Conservation (phyloP, 2,329 filamentous ascomycete genomes). For the Cryphonectria carpinicola region DNA sequence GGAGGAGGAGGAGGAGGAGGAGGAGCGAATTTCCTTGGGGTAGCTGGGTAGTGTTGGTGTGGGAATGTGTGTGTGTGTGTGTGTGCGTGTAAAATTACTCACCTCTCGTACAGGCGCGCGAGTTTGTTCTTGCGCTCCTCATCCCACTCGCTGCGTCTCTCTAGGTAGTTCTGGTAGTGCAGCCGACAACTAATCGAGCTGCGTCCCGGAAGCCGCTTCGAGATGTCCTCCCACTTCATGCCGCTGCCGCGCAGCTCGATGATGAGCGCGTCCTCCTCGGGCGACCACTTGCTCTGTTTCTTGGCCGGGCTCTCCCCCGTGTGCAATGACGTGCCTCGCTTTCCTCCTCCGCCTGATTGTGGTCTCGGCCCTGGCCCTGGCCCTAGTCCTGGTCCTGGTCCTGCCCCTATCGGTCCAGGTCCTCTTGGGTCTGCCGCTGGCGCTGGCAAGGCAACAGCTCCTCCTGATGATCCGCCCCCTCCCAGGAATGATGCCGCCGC, state of each 20-base stretch:
- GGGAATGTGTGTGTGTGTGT: neutral
- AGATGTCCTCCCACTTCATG: constrained; percentile 99
- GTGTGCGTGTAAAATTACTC: constrained; percentile 39
- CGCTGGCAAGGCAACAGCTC: constrained; percentile 15
- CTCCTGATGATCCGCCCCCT: constrained; percentile 32
- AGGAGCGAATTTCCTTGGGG: too few species aligned
- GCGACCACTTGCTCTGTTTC: constrained; percentile 96
- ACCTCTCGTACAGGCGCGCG: constrained; percentile 93
- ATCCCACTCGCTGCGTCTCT: constrained; percentile 91
- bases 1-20: too few species aligned
- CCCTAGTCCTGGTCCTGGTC: constrained; percentile 24
- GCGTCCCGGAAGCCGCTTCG: constrained; percentile 83
- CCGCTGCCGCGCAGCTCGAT: constrained; percentile 87
- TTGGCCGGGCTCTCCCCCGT: constrained; percentile 74
- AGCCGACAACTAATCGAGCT: constrained; percentile 93
- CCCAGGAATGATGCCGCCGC: constrained; percentile 11
- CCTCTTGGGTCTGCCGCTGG: constrained; percentile 32
- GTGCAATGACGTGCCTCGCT: constrained; percentile 59
- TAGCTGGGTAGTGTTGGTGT: neutral
- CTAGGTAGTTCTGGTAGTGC: constrained; percentile 96
- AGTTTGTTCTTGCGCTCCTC: constrained; percentile 98
- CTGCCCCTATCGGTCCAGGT: constrained; percentile 13
- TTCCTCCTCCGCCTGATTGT: constrained; percentile 38
- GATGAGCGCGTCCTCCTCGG: constrained; percentile 90
- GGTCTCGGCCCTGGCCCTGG: constrained; percentile 16